Conservation (phyloP, 495 filamentous ascomycete genomes). For the Amniculicola lignicola region DNA sequence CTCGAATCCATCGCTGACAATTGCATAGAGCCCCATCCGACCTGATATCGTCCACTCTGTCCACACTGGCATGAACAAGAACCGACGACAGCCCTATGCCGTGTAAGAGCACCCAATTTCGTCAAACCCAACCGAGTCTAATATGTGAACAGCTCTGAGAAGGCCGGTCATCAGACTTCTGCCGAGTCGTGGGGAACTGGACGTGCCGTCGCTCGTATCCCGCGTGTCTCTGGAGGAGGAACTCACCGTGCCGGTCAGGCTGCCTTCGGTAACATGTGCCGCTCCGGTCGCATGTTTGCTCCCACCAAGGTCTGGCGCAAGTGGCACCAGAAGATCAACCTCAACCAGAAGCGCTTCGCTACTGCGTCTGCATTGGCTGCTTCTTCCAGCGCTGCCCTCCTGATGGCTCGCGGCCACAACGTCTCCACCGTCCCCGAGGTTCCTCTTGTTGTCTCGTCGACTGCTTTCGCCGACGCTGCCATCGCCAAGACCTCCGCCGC, state of each 20-base stretch:
- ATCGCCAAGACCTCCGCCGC: conserved; percentile 87
- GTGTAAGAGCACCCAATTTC: conserved; percentile 53
- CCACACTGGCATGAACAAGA: conserved; percentile 99
- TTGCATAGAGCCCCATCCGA: conserved; percentile 67
- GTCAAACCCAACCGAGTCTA: not conserved
- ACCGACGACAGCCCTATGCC: conserved; percentile 98
- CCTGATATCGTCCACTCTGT: conserved; percentile 98
- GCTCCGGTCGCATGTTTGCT: conserved; percentile 99
- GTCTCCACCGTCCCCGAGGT: conserved; percentile 90
- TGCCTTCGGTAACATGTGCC: conserved; percentile 99
- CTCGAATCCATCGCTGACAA: not conserved
- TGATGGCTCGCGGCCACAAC: conserved; percentile 95
- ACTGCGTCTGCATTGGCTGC: conserved; percentile 95
- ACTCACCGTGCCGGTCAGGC: conserved; percentile 99
- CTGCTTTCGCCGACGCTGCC: conserved; percentile 71
- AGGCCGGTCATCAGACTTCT: conserved; percentile 99
- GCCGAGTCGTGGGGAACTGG: conserved; percentile 99
- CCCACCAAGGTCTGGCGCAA: conserved; percentile 99
- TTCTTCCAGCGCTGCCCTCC: conserved; percentile 87
- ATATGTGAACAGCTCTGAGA: conserved; percentile 60
- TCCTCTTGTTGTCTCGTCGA: conserved; percentile 89
- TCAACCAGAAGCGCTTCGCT: conserved; percentile 97
- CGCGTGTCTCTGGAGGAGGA: conserved; percentile 99
- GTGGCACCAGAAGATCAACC: conserved; percentile 99
- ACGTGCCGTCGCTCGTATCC: conserved; percentile 99